A percentile compares a stretch with the other conserved stretches of the same genome.
Conservation (phyloP, 2,329 filamentous ascomycete genomes). For the Sclerotiophoma versabilis region DNA sequence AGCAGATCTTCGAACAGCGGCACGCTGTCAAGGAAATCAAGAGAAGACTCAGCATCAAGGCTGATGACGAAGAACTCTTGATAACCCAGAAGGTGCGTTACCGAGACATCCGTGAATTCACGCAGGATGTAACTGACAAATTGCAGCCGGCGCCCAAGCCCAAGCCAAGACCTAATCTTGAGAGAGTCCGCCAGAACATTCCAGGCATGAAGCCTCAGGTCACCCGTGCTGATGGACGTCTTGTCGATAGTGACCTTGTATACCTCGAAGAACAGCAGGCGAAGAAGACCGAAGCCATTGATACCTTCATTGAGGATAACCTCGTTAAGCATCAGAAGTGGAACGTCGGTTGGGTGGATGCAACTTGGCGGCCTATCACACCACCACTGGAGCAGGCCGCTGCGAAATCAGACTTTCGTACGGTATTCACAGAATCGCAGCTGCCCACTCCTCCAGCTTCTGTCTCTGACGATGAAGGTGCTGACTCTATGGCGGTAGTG, state of each 20-base stretch:
- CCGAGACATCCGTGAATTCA: not conserved
- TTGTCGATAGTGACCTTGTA: conserved; percentile 77
- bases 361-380: conserved; percentile 84
- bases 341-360: conserved; percentile 89
- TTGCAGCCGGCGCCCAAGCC: conserved; percentile 47
- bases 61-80: conserved; percentile 82
- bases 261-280: conserved; percentile 77
- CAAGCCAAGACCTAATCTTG: conserved; percentile 65
- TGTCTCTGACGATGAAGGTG: conserved; percentile 53
- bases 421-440: conserved; percentile 47
- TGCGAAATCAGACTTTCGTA: conserved; percentile 49
- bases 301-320: conserved; percentile 83
- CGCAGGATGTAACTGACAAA: conserved; percentile 29
- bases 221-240: conserved; percentile 71
- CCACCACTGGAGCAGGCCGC: conserved; percentile 68
- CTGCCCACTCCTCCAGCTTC: conserved; percentile 58
- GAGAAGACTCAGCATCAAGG: conserved; percentile 85
- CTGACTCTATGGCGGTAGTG: conserved; percentile 49
- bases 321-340: conserved; percentile 87
- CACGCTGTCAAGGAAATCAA: conserved; percentile 86
- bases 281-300: conserved; percentile 82
- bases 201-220: conserved; percentile 60
- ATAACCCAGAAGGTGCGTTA: conserved; percentile 86
- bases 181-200: conserved; percentile 71
- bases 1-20: conserved; percentile 82